Conservation (phyloP, 371 early-diverging fungal genomes). For the Syncephalis fuscata region DNA sequence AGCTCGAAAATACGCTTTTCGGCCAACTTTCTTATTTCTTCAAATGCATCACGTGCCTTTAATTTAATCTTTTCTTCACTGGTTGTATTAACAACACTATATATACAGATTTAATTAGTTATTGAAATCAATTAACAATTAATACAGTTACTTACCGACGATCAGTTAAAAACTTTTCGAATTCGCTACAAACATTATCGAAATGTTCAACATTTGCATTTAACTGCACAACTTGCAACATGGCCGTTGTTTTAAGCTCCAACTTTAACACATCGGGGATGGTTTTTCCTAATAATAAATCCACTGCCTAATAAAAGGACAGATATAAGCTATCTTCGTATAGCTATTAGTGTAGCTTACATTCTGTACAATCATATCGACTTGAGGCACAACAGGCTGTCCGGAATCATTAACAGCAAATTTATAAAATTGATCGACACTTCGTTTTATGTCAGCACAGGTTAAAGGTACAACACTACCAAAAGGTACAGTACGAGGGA, state of each 20-base stretch:
- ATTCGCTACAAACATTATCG: constrained; percentile 54
- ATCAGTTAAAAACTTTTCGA: constrained; percentile 59
- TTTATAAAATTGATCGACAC: constrained; percentile 64
- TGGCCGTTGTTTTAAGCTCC: constrained; percentile 41
- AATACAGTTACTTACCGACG: constrained; percentile 19
- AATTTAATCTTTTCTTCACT: constrained; percentile 37
- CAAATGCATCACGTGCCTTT: constrained; percentile 51
- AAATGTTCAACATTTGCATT: constrained; percentile 68
- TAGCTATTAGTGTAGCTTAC: constrained; percentile 11
- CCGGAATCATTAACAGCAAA: constrained; percentile 75
- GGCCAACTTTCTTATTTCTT: constrained; percentile 44
- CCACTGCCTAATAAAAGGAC: constrained; percentile 36
- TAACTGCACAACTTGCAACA: constrained; percentile 67
- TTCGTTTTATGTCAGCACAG: constrained; percentile 49
- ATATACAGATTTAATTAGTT: not conserved
- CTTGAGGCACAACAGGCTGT: constrained; percentile 45
- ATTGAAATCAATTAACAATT: not conserved
- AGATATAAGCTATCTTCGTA: not conserved
- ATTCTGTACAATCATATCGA: constrained; percentile 76
- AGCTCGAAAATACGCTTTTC: constrained; percentile 70
- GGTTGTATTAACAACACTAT: not conserved
- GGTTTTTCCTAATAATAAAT: constrained; percentile 53
- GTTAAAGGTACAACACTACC: constrained; percentile 62
- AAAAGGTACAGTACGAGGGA: constrained; percentile 65
- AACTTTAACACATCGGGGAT: constrained; percentile 50